Evolutionary conservation across 2,329 filamentous ascomycete species (phyloP).

Genomic region (Pseudogymnoascus pannorum): DNA sequence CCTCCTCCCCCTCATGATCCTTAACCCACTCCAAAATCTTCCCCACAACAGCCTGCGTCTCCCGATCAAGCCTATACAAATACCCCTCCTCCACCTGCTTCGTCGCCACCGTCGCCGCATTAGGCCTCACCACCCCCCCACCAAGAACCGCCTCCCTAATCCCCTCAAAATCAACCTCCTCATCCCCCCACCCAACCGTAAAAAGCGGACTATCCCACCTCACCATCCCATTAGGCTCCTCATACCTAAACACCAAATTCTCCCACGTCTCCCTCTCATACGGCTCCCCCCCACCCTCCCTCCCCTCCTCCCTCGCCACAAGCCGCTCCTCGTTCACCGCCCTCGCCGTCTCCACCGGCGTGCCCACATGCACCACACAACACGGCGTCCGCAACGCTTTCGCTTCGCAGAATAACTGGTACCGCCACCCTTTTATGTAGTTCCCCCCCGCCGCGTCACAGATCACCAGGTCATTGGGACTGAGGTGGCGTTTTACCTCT

Average conservation of each 20-base stretch:
- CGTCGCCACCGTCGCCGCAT: constrained; percentile 67
- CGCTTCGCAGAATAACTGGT: constrained; percentile 78
- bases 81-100: constrained; percentile 60
- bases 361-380: constrained; percentile 64
- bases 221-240: constrained; percentile 80
- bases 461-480: constrained; percentile 67
- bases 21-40: constrained; percentile 61
- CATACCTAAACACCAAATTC: constrained; percentile 57
- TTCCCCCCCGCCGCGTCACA: constrained; percentile 62
- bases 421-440: constrained; percentile 86
- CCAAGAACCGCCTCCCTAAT: constrained; percentile 68
- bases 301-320: constrained; percentile 22
- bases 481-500: constrained; percentile 69
- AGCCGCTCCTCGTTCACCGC: constrained; percentile 55
- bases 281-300: constrained; percentile 28
- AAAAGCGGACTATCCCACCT: constrained; percentile 81
- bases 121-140: constrained; percentile 55
- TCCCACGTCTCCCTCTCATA: constrained; percentile 27
- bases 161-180: constrained; percentile 55
- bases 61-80: constrained; percentile 70
- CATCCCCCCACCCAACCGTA: constrained; percentile 70
- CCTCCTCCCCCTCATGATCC: constrained; percentile 53
- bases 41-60: constrained; percentile 69
- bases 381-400: constrained; percentile 71
- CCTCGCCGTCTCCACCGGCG: constrained; percentile 43